A percentile compares a stretch with the other conserved stretches of the same genome.
Evolutionary conservation across 441 rosid species (phyloP).

Genomic region (Hura crepitans): DNA sequence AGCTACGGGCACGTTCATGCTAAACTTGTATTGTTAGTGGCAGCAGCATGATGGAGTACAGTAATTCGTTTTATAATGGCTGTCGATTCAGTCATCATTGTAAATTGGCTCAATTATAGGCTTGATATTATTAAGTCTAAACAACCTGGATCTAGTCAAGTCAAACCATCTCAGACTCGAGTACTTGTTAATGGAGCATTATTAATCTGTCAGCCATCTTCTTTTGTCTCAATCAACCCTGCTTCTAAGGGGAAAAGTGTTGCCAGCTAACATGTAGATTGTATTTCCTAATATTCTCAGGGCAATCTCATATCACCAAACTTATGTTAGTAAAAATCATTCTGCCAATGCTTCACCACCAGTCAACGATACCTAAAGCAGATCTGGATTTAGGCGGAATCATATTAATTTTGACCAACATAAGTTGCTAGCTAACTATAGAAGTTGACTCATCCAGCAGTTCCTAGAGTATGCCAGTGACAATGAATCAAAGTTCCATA

Average conservation of each 20-base stretch:
- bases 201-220: conserved; percentile 4
- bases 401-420: background rate
- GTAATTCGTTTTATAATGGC: conserved; percentile 17
- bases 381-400: background rate
- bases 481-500: background rate
- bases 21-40: conserved; percentile 1
- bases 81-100: conserved; percentile 24
- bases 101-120: conserved; percentile 23
- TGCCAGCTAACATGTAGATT: background rate
- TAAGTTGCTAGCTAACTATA: background rate
- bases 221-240: conserved; percentile 1
- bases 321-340: background rate
- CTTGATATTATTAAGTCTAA: conserved; percentile 17
- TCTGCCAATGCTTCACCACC: background rate
- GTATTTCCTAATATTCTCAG: background rate
- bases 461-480: too few species aligned
- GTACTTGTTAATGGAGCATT: conserved; percentile 1
- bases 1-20: background rate
- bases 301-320: background rate
- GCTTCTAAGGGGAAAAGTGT: background rate
- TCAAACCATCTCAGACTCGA: conserved; percentile 9
- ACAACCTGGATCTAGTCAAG: conserved; percentile 16
- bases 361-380: background rate
- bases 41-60: conserved; percentile 21
- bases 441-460: too few species aligned